Evolutionary conservation across 495 filamentous ascomycete genomes (phyloP), one percentile per base, ranked within the genome.

Genomic region (Talaromyces trachyspermus): DNA sequence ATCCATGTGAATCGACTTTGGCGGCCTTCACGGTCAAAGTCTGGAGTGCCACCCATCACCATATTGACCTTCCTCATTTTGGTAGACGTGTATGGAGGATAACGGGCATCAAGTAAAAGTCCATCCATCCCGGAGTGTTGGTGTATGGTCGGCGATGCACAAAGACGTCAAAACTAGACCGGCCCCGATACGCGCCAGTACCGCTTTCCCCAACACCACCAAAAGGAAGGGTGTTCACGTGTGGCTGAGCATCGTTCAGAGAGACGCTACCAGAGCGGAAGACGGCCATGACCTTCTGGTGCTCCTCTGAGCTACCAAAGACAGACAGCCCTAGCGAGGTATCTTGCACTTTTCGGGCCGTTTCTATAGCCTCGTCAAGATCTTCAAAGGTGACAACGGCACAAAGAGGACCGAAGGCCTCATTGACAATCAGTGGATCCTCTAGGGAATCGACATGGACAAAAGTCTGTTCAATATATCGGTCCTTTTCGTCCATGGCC

Each of bases 141-240:
- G 82, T 83, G 48, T 95, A 70, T 49, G 79, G 78, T 44, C 90
- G 82, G 18, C 81, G 75, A 68, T 96, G 86, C 26, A 68, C 82
- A 70, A 95, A 98, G 60, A 73, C 75, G 54, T 96, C 89, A 69
- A 94, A 95, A 41, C 79, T 84, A 39, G 85, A 73, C 60, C 79
- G 79, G 49, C 92, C 92, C 55, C 86, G 80, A 71, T 96, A 96
- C 8, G 80, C 72, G 43, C 92, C 92, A 54, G 76, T 74, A 47
- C 92, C 91, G 49, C 80, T 86, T 54, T 87, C 79, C 48, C 92
- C 92, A 24, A 98, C 85, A 57, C 91, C 91, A 51, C 92, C 92
- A 59, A 98, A 96, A 43, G 87, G 72, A 3, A 95, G 68, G 7
- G 82, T 88, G 17, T 81, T 77, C 52, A 95, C 79, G 68, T 96